phyloP scores from a whole-genome alignment of 2,329 filamentous ascomycete genomes.

The Lasiodiplodia hormozganensis region DNA sequence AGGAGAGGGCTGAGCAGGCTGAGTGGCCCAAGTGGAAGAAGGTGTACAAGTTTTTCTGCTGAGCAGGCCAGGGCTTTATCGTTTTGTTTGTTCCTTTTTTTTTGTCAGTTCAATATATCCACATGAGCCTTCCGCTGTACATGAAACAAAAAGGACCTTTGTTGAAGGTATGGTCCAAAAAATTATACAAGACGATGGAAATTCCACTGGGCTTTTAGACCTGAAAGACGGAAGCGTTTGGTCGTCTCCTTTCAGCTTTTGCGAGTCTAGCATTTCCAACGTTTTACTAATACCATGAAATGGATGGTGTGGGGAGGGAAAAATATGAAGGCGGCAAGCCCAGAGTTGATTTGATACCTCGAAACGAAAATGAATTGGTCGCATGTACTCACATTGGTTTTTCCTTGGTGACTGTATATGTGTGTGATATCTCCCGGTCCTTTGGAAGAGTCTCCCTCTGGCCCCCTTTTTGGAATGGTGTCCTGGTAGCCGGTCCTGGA shows the following conservation, averaged over 20 bases:
- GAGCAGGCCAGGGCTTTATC: not conserved
- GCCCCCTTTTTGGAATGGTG: too few species aligned
- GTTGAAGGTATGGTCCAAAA: not conserved
- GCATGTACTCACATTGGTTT: not conserved
- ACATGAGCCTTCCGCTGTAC: not conserved
- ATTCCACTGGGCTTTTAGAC: not conserved
- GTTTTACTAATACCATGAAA: not conserved
- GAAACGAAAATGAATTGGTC: not conserved
- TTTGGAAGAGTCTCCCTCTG: too few species aligned
- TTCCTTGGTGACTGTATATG: not conserved
- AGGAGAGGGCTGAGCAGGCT: constrained; percentile 77
- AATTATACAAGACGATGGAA: not conserved
- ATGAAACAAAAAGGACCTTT: constrained; percentile 1
- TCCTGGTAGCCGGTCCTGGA: too few species aligned
- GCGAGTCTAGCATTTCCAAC: not conserved
- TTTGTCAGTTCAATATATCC: constrained; percentile 17
- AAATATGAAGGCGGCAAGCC: not conserved
- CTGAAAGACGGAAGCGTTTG: not conserved
- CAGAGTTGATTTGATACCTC: not conserved
- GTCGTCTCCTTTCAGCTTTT: not conserved
- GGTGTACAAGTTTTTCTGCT: constrained; percentile 58
- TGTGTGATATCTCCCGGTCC: too few species aligned
- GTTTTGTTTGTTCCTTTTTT: constrained; percentile 4
- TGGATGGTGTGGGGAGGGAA: not conserved
- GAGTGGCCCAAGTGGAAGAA: constrained; percentile 58